These are phyloP conservation scores for Pelargonium myrrhifolium DNA, from an alignment of 441 rosid species.

Conservation along the genomic window DNA sequence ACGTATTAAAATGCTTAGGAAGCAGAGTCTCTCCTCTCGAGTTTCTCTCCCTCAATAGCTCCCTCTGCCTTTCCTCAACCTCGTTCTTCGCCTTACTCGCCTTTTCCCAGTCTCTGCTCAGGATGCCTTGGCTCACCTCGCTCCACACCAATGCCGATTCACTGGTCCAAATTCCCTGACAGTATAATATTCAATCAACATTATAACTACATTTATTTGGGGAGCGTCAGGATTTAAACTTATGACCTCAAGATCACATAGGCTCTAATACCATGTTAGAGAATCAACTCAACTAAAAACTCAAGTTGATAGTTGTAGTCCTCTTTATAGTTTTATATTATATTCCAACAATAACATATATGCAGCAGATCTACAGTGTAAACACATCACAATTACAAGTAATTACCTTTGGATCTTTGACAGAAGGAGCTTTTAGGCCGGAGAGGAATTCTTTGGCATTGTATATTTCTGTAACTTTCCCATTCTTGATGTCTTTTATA, in stretches of 20 bases:
- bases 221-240: no score
- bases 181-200: not conserved
- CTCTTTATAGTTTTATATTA: no score
- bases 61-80: constrained; percentile 64
- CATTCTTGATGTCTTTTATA: constrained; percentile 38
- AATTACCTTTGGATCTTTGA: constrained; percentile 47
- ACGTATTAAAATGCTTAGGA: constrained; percentile 52
- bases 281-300: no score
- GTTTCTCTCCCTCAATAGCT: constrained; percentile 31
- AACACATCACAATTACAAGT: not conserved
- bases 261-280: no score
- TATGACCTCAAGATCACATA: no score
- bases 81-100: constrained; percentile 57
- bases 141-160: constrained; percentile 76
- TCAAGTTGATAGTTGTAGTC: no score
- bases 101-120: constrained; percentile 58
- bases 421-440: constrained; percentile 44
- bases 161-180: constrained; percentile 42
- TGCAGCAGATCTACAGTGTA: no score
- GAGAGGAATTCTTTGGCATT: constrained; percentile 47
- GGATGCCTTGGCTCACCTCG: constrained; percentile 45
- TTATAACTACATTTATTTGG: no score
- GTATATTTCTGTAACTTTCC: constrained; percentile 42
- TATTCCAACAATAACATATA: no score
- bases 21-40: constrained; percentile 44